A percentile compares a stretch with the other conserved stretches of the same genome.
These are phyloP conservation scores for Penicillium sp. DNA, from an alignment of 2,329 filamentous ascomycete species.

Conservation along the genomic window DNA sequence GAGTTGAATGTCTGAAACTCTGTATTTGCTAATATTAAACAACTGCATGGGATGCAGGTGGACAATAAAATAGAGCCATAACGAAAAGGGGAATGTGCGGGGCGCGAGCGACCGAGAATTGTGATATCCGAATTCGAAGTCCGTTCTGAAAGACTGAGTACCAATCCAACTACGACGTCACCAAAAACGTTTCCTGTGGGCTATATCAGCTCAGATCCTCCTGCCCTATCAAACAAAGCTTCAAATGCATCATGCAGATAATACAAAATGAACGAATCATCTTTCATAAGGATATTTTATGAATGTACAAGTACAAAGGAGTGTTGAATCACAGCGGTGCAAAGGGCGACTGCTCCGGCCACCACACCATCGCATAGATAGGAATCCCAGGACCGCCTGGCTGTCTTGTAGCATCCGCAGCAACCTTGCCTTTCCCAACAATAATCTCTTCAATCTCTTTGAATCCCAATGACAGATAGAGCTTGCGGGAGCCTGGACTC, in stretches of 20 bases:
- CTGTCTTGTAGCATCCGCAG: constrained; percentile 14
- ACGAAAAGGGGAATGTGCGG: too few species aligned
- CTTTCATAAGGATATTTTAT: not conserved
- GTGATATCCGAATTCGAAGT: too few species aligned
- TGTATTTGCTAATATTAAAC: not conserved
- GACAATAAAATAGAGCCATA: too few species aligned
- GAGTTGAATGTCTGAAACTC: not conserved
- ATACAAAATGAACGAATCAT: not conserved
- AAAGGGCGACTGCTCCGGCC: constrained; percentile 6
- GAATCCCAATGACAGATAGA: constrained; percentile 25
- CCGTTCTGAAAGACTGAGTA: too few species aligned
- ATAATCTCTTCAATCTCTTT: constrained; percentile 21
- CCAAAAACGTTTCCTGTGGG: too few species aligned
- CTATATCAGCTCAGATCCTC: not conserved
- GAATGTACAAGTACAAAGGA: not conserved
- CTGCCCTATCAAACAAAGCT: not conserved
- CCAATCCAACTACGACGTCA: too few species aligned
- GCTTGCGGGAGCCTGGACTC: constrained; percentile 12
- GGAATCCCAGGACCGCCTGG: constrained; percentile 17
- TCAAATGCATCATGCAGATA: not conserved
- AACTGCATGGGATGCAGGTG: not conserved
- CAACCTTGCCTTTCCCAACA: constrained; percentile 23
- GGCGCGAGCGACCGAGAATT: too few species aligned
- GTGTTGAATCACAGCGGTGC: not conserved
- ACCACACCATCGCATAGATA: constrained; percentile 28